Evolutionary conservation across 2,329 filamentous ascomycete species (phyloP).

Genomic region (Curvularia lunata): DNA sequence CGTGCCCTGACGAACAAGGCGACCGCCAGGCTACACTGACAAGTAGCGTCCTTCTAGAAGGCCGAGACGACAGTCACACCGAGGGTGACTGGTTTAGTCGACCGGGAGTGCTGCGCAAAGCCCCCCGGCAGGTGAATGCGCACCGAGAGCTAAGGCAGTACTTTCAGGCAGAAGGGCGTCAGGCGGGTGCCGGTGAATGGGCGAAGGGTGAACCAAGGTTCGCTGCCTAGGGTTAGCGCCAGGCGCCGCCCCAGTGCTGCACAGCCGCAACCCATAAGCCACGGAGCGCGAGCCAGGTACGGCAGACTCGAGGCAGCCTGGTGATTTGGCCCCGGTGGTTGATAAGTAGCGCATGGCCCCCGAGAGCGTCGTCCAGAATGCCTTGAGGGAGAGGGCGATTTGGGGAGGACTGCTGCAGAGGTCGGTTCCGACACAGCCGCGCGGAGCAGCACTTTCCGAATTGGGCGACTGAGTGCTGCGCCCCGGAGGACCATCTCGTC

Average conservation of each 20-base stretch:
- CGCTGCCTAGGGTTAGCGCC: conserved; percentile 41
- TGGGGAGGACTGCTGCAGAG: not conserved
- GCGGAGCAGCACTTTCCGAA: conserved; percentile 21
- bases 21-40: conserved; percentile 34
- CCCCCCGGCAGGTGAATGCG: conserved; percentile 32
- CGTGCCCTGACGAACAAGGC: conserved; percentile 34
- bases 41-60: conserved; percentile 38
- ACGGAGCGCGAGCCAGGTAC: conserved; percentile 17
- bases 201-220: conserved; percentile 34
- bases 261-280: conserved; percentile 36
- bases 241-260: conserved; percentile 24
- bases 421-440: conserved; percentile 36
- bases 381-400: not conserved
- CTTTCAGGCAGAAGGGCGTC: conserved; percentile 36
- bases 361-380: conserved; percentile 27
- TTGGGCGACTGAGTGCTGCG: conserved; percentile 30
- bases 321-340: conserved; percentile 19
- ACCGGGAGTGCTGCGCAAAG: conserved; percentile 35
- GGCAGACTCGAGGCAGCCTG: conserved; percentile 42
- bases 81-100: conserved; percentile 39
- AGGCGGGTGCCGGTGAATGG: conserved; percentile 21
- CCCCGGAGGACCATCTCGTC: conserved; percentile 18
- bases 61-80: conserved; percentile 19
- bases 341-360: conserved; percentile 36
- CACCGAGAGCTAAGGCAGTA: conserved; percentile 32